Percentiles rank a stretch among this genome's conserved stretches.
These are phyloP conservation scores for Malassezia dermatis DNA, from an alignment of 1,284 basidiomycete species.

Conservation along the genomic window DNA sequence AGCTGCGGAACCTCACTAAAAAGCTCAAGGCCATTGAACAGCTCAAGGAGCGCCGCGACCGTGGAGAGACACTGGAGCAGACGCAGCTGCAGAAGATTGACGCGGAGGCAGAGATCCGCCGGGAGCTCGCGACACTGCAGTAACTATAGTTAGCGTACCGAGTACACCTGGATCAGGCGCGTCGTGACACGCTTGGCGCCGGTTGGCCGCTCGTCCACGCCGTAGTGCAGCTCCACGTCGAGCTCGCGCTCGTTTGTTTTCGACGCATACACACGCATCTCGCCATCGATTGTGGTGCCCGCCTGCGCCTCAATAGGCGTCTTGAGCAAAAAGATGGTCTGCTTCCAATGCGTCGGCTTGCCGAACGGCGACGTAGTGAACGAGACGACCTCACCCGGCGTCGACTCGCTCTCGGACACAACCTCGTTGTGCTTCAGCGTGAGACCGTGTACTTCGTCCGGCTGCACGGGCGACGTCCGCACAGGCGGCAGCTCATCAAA, in stretches of 20 bases:
- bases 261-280: conserved; percentile 72
- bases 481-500: conserved; percentile 22
- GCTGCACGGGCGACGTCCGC: conserved; percentile 12
- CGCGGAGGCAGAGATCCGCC: conserved; percentile 67
- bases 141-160: conserved; percentile 8
- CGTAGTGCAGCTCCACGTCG: conserved; percentile 82
- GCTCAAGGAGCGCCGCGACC: conserved; percentile 73
- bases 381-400: conserved; percentile 55
- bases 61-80: conserved; percentile 78
- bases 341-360: conserved; percentile 94
- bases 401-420: conserved; percentile 28
- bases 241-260: conserved; percentile 73
- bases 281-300: conserved; percentile 68
- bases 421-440: conserved; percentile 68
- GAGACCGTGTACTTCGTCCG: conserved; percentile 56
- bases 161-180: conserved; percentile 15
- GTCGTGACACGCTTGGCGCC: conserved; percentile 11
- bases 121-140: conserved; percentile 59
- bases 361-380: conserved; percentile 85
- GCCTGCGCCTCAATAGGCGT: conserved; percentile 64
- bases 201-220: conserved; percentile 48
- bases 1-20: conserved; percentile 71
- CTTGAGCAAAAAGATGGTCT: conserved; percentile 76
- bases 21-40: conserved; percentile 91
- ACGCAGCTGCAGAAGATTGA: conserved; percentile 94